Conservation (phyloP, 345 rosid genomes). For the Camelina sativa region DNA sequence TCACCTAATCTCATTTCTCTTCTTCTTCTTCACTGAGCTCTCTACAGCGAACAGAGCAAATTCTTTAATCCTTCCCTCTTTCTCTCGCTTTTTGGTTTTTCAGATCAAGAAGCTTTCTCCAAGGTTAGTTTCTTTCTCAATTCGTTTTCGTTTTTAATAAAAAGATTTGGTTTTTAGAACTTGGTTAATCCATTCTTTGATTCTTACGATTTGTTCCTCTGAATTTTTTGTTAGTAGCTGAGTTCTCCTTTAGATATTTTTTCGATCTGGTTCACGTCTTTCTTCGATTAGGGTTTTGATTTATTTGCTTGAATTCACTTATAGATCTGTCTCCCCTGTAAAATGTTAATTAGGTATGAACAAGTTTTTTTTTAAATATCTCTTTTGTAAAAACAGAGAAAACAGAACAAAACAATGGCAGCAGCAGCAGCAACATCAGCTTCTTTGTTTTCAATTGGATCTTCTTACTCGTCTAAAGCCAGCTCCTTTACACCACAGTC, state of each 20-base stretch:
- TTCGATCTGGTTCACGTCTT: neutral
- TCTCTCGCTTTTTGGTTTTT: neutral
- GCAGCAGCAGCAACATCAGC: slow-evolving; percentile 78
- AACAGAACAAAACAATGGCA: slow-evolving; percentile 57
- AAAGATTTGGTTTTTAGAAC: too few relatives aligned
- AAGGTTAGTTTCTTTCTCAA: slow-evolving; percentile 33
- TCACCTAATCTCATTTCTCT: slow-evolving; percentile 33
- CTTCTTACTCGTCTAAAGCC: slow-evolving; percentile 56
- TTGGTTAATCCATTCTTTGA: neutral
- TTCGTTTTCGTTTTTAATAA: too few relatives aligned
- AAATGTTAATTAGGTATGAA: neutral
- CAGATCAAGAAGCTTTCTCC: slow-evolving; percentile 2
- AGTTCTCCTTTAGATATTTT: neutral
- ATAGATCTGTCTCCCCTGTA: neutral
- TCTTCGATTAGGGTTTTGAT: slow-evolving; percentile 13
- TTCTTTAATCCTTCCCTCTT: neutral
- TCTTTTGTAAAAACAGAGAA: neutral
- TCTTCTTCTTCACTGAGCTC: slow-evolving; percentile 13
- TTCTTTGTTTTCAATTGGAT: slow-evolving; percentile 61
- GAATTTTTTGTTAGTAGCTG: neutral
- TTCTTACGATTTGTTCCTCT: neutral
- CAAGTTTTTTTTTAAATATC: neutral
- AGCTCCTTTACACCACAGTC: slow-evolving; percentile 48
- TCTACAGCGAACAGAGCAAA: slow-evolving; percentile 2
- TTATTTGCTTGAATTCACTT: too few relatives aligned